Conservation (phyloP, 2,329 filamentous ascomycete species). For the Escovopsis sp. region DNA sequence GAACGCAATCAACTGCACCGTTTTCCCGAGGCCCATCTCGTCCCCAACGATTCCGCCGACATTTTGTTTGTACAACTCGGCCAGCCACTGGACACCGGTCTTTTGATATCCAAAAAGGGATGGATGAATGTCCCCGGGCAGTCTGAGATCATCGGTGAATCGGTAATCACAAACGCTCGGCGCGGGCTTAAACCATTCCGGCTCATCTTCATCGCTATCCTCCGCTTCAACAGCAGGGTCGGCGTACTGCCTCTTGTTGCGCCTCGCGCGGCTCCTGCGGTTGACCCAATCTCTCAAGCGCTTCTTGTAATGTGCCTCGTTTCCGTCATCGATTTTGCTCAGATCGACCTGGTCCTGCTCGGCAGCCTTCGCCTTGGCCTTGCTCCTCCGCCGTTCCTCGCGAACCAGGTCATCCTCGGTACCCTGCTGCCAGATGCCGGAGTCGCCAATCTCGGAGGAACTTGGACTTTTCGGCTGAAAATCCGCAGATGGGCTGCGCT, state of each 20-base stretch:
- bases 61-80: slow-evolving; percentile 76
- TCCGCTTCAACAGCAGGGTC: slow-evolving; percentile 18
- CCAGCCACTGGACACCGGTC: slow-evolving; percentile 91
- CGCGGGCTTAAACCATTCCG: slow-evolving; percentile 74
- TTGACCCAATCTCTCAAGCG: slow-evolving; percentile 64
- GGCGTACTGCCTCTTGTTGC: slow-evolving; percentile 24
- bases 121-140: slow-evolving; percentile 87
- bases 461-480: slow-evolving; percentile 24
- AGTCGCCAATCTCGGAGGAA: slow-evolving; percentile 21
- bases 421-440: slow-evolving; percentile 23
- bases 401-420: slow-evolving; percentile 25
- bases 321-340: slow-evolving; percentile 67
- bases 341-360: slow-evolving; percentile 32
- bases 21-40: slow-evolving; percentile 98
- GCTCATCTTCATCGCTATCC: slow-evolving; percentile 29
- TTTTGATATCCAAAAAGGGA: slow-evolving; percentile 95
- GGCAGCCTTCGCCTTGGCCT: slow-evolving; percentile 20
- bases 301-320: slow-evolving; percentile 64
- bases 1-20: slow-evolving; percentile 58
- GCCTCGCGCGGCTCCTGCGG: slow-evolving; percentile 26
- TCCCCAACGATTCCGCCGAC: slow-evolving; percentile 93
- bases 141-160: slow-evolving; percentile 59
- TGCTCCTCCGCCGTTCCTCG: slow-evolving; percentile 26
- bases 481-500: slow-evolving; percentile 30
- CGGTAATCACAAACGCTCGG: slow-evolving; percentile 64